Evolutionary conservation across 257 asterid genomes (phyloP), one percentile per base, ranked within the genome.

Genomic region (Gentiana macrophylla): DNA sequence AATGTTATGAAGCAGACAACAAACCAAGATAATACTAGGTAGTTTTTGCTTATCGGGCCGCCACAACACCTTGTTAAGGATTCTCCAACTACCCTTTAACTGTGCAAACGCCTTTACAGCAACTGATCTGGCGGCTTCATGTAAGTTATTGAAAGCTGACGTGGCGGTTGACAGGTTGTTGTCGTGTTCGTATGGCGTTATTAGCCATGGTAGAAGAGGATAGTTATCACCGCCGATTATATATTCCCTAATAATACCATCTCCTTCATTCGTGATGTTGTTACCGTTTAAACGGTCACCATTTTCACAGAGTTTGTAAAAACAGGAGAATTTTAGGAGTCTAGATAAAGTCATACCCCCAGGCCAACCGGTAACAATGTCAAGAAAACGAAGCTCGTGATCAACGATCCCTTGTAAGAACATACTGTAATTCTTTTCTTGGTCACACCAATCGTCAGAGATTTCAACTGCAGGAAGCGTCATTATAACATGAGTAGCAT

Each of bases 1-100:
- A 35, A 92, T 85, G 62, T 92, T 92, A 65, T 85, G 94, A 68
- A 92, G 94, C 43, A 92, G 76, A 74, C 95, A 92, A 71, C 98
- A 92, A 1, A 92, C 94, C 55, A 92, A 62, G 67, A 92, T 77
- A 37, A 85, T 87, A 64, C 97, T 92, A 4, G 97, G 97, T 3
- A 92, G 80, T 61, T 92, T 92, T 78, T 78, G 61, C 67, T 83
- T 83, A 71, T 92, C 97, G 0, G 98, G 98, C 56, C 97, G 69
- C 97, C 98, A 85, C 97, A 92, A 88, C 32, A 92, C 98, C 85
- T 92, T 92, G 71, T 80, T 85, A 12, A 92, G 90, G 54, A 88
- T 92, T 76, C 97, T 85, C 97, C 97, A 88, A 43, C 93, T 84
- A 7, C 98, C 97, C 75, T 92, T 92, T 68, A 92, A 74, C 62